Conservation (phyloP, 768 basidiomycete species). For the Cystobasidium onofrii region DNA sequence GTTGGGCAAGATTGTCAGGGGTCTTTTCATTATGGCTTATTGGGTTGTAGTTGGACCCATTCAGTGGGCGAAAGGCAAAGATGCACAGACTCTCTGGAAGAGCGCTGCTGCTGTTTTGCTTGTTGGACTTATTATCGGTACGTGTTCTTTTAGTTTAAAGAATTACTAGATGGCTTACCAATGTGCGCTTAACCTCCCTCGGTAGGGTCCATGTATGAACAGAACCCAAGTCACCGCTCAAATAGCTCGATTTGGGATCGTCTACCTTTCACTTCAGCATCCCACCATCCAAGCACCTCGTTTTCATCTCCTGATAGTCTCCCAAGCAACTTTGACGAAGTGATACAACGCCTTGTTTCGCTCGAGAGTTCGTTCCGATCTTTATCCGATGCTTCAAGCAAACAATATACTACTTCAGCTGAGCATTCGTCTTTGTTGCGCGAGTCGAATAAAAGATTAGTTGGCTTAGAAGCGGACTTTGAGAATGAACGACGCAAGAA, state of each 20-base stretch:
- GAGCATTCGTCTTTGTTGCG: conserved; percentile 28
- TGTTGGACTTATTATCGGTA: conserved; percentile 1
- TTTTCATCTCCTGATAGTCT: conserved; percentile 22
- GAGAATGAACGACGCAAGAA: conserved; percentile 32
- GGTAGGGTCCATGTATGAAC: background rate
- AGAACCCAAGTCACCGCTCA: background rate
- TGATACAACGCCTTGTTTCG: conserved; percentile 42
- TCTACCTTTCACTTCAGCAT: background rate
- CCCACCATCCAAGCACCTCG: background rate
- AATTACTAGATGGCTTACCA: background rate
- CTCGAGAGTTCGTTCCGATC: conserved; percentile 39
- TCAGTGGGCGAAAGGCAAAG: background rate
- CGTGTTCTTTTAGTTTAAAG: background rate
- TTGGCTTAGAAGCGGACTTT: conserved; percentile 30
- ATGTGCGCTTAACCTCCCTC: background rate
- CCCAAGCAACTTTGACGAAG: conserved; percentile 43
- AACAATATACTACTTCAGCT: conserved; percentile 23
- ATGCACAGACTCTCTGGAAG: background rate
- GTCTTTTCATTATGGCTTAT: background rate
- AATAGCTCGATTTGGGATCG: background rate
- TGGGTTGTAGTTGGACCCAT: conserved; percentile 3
- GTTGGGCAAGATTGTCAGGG: conserved; percentile 18
- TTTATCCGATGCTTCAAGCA: conserved; percentile 19
- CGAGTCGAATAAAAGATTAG: conserved; percentile 28
- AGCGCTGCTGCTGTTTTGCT: conserved; percentile 2